phyloP scores from a whole-genome alignment of 192 early-diverging fungal genomes.

The Phycomyces blakesleeanus region DNA sequence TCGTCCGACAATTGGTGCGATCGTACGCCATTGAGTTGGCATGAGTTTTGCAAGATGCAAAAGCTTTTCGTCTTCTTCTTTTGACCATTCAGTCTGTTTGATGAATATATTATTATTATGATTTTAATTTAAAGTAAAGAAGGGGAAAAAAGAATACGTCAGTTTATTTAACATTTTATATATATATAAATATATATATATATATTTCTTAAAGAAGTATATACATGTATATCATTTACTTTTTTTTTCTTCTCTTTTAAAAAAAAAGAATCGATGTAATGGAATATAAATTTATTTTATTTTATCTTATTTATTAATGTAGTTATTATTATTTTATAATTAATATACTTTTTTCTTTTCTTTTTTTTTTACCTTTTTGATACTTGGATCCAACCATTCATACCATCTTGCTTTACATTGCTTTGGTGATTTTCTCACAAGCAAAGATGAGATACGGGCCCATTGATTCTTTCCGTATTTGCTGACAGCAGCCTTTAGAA shows the following conservation, averaged over 20 bases:
- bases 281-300: no score
- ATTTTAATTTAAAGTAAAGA: no score
- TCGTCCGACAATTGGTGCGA: constrained; percentile 96
- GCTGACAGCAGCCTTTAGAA: constrained; percentile 95
- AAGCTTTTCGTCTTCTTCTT: constrained; percentile 97
- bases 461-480: constrained; percentile 99
- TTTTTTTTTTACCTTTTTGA: constrained; percentile 89
- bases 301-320: no score
- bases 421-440: constrained; percentile 93
- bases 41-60: constrained; percentile 96
- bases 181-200: no score
- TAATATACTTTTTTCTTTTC: no score
- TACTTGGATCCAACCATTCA: constrained; percentile 98
- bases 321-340: no score
- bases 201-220: not conserved
- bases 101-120: no score
- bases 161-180: no score
- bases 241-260: no score
- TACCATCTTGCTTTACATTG: constrained; percentile 99
- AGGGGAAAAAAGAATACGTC: no score
- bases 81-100: constrained; percentile 98
- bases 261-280: no score
- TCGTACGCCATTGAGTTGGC: constrained; percentile 99
- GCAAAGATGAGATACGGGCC: constrained; percentile 94
- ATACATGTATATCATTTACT: no score